Evolutionary conservation across 257 asterid species (phyloP).

Genomic region (Parsonsia alboflavescens): DNA sequence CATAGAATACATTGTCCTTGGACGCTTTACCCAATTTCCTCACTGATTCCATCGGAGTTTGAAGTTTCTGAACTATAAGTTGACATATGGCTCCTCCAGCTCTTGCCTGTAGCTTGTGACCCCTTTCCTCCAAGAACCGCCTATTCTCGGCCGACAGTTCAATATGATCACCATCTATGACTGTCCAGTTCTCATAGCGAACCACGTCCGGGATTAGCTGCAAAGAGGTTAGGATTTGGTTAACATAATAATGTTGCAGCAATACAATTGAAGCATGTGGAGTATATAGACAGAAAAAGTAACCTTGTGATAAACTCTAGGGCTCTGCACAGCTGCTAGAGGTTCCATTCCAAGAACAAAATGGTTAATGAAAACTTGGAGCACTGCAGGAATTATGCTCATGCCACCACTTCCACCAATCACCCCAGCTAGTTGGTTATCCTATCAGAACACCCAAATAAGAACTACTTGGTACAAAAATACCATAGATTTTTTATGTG

Average conservation of each 20-base stretch:
- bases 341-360: constrained; percentile 78
- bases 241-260: neutral
- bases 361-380: constrained; percentile 84
- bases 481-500: neutral
- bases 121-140: constrained; percentile 60
- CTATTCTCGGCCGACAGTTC: constrained; percentile 44
- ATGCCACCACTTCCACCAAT: constrained; percentile 90
- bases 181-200: constrained; percentile 76
- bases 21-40: constrained; percentile 26
- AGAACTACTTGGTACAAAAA: neutral
- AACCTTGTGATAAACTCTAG: constrained; percentile 85
- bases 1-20: constrained; percentile 24
- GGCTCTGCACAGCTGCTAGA: constrained; percentile 58
- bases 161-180: constrained; percentile 73
- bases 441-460: constrained; percentile 30
- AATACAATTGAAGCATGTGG: neutral
- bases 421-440: constrained; percentile 72
- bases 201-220: constrained; percentile 83
- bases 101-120: constrained; percentile 56
- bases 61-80: constrained; percentile 64
- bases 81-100: constrained; percentile 76
- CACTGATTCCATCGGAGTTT: constrained; percentile 8
- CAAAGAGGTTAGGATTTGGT: constrained; percentile 7
- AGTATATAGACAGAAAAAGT: neutral
- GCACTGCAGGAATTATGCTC: constrained; percentile 71